Conservation (phyloP, 306 rosid species). For the Trifolium repens region DNA sequence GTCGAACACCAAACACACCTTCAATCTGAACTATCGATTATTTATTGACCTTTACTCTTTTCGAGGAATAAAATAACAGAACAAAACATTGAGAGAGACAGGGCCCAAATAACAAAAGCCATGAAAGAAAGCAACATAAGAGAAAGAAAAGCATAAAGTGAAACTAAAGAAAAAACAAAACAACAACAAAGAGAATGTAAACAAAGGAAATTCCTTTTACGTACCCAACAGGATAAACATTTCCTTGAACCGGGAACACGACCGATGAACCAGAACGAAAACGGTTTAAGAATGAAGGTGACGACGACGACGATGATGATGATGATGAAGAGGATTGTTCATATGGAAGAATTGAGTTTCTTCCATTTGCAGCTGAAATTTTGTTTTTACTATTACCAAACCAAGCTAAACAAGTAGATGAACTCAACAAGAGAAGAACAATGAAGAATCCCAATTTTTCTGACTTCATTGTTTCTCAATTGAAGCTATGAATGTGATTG, state of each 20-base stretch:
- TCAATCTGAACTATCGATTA: not conserved
- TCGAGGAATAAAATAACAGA: not conserved
- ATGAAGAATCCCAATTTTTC: slow-evolving; percentile 38
- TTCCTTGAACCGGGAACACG: slow-evolving; percentile 75
- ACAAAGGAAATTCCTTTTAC: slow-evolving; percentile 35
- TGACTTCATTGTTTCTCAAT: slow-evolving; percentile 40
- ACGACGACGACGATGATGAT: not conserved
- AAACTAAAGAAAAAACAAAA: slow-evolving; percentile 5
- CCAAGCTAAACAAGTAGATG: slow-evolving; percentile 62
- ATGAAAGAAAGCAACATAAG: not conserved
- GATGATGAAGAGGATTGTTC: slow-evolving; percentile 48
- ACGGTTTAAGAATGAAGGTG: slow-evolving; percentile 39
- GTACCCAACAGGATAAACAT: slow-evolving; percentile 88
- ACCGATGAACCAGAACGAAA: slow-evolving; percentile 61
- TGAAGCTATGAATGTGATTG: not conserved
- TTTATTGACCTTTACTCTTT: not conserved
- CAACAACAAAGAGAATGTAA: not conserved
- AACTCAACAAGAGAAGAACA: slow-evolving; percentile 39
- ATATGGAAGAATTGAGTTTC: slow-evolving; percentile 46
- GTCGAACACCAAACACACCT: too few species aligned
- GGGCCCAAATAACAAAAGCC: slow-evolving; percentile 5
- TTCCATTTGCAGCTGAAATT: slow-evolving; percentile 41
- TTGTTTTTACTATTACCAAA: slow-evolving; percentile 52
- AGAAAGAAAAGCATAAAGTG: slow-evolving; percentile 40
- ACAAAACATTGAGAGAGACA: not conserved